These are phyloP conservation scores for Aeschynomene evenia DNA, from an alignment of 306 rosid genomes.

Conservation along the genomic window DNA sequence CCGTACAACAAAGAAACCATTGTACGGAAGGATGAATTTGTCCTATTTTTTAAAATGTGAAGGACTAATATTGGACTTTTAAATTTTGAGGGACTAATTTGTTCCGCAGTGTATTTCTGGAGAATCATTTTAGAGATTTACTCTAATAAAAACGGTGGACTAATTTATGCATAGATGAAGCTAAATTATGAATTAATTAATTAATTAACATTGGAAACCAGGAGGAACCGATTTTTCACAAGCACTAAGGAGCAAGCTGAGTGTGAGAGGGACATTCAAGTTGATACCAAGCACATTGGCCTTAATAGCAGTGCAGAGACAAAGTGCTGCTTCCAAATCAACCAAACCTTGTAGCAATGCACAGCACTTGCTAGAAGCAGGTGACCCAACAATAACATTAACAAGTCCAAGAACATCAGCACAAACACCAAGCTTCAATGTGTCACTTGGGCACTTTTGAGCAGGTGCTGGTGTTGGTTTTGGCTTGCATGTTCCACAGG, in stretches of 20 bases:
- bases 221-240: slow-evolving; percentile 67
- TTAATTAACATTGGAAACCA: slow-evolving; percentile 58
- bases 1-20: no score
- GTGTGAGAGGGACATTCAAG: slow-evolving; percentile 60
- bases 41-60: no score
- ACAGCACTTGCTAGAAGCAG: slow-evolving; percentile 61
- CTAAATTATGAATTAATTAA: background rate
- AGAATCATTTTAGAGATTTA: no score
- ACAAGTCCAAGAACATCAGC: slow-evolving; percentile 53
- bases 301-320: slow-evolving; percentile 82
- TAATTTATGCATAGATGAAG: no score
- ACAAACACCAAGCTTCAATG: slow-evolving; percentile 70
- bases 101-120: no score
- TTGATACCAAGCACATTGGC: slow-evolving; percentile 74
- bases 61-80: no score
- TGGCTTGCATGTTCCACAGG: slow-evolving; percentile 44
- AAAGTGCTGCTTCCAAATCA: slow-evolving; percentile 66
- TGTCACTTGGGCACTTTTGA: slow-evolving; percentile 52
- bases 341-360: slow-evolving; percentile 61
- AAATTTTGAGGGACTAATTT: no score
- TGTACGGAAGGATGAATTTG: no score
- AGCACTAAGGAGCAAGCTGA: slow-evolving; percentile 59
- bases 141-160: no score
- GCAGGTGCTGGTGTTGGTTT: slow-evolving; percentile 22
- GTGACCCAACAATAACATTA: slow-evolving; percentile 44